Conservation (phyloP, 495 filamentous ascomycete species). For the Apodospora peruviana region DNA sequence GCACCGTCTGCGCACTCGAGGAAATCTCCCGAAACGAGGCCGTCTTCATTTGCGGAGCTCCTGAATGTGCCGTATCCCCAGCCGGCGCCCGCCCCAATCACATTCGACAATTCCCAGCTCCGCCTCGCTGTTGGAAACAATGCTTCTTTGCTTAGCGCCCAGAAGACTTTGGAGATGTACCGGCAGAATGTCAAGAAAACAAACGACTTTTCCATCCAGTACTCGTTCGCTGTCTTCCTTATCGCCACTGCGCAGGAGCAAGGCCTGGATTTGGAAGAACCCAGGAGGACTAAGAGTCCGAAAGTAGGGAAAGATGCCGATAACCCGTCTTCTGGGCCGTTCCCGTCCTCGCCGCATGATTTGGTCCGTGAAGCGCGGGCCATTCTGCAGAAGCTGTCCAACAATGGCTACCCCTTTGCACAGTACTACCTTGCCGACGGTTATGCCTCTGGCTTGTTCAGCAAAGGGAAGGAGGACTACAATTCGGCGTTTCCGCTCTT, state of each 20-base stretch:
- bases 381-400: conserved; percentile 79
- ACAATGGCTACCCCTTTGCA: conserved; percentile 87
- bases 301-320: conserved; percentile 31
- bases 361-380: conserved; percentile 81
- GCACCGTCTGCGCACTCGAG: conserved; percentile 58
- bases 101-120: conserved; percentile 72
- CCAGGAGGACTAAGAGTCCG: conserved; percentile 36
- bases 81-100: conserved; percentile 66
- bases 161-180: conserved; percentile 96
- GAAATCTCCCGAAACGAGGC: conserved; percentile 69
- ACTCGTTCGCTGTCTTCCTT: conserved; percentile 93
- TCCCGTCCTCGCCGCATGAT: conserved; percentile 50
- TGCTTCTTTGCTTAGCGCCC: conserved; percentile 80
- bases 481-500: conserved; percentile 89
- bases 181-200: conserved; percentile 94
- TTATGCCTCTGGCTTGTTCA: conserved; percentile 89
- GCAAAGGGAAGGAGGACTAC: conserved; percentile 84
- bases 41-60: conserved; percentile 78
- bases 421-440: conserved; percentile 97
- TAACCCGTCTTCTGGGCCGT: conserved; percentile 39
- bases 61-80: conserved; percentile 87
- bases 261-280: conserved; percentile 35
- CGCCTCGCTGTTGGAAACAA: conserved; percentile 76
- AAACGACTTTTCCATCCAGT: conserved; percentile 78
- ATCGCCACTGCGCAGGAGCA: conserved; percentile 75